Evolutionary conservation across 495 filamentous ascomycete species (phyloP).

Genomic region (Aspergillus conjunctus): DNA sequence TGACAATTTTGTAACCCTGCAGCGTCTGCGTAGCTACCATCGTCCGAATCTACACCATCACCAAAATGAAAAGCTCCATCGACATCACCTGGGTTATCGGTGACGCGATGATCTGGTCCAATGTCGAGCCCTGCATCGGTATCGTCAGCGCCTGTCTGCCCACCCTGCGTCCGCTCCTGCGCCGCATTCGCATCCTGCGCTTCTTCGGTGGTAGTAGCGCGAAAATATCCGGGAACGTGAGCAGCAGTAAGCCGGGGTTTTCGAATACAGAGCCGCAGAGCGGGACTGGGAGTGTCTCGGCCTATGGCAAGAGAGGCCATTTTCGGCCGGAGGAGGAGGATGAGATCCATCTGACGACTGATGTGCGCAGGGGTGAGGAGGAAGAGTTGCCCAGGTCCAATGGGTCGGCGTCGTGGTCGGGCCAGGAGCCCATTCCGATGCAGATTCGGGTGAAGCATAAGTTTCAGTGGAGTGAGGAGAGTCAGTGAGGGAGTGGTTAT

Average conservation of each 20-base stretch:
- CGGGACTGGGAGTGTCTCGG: slow-evolving; percentile 4
- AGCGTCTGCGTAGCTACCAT: slow-evolving; percentile 34
- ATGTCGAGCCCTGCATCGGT: slow-evolving; percentile 26
- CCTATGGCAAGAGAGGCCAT: not conserved
- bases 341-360: slow-evolving; percentile 20
- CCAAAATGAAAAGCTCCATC: slow-evolving; percentile 17
- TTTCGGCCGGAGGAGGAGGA: slow-evolving; percentile 20
- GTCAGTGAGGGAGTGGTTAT: too few relatives aligned
- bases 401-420: not conserved
- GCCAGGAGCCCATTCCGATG: slow-evolving; percentile 2
- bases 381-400: not conserved
- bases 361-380: not conserved
- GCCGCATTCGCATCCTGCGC: not conserved
- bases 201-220: not conserved
- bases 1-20: not conserved
- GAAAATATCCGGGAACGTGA: not conserved
- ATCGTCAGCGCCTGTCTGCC: slow-evolving; percentile 33
- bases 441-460: slow-evolving; percentile 19
- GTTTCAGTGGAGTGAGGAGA: slow-evolving; percentile 13
- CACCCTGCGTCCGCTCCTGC: slow-evolving; percentile 22
- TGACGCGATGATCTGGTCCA: slow-evolving; percentile 27
- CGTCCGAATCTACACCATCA: slow-evolving; percentile 26
- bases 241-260: not conserved
- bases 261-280: not conserved
- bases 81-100: slow-evolving; percentile 27